Evolutionary conservation across 1,284 basidiomycete species (phyloP).

Genomic region (Marasmius sp.): DNA sequence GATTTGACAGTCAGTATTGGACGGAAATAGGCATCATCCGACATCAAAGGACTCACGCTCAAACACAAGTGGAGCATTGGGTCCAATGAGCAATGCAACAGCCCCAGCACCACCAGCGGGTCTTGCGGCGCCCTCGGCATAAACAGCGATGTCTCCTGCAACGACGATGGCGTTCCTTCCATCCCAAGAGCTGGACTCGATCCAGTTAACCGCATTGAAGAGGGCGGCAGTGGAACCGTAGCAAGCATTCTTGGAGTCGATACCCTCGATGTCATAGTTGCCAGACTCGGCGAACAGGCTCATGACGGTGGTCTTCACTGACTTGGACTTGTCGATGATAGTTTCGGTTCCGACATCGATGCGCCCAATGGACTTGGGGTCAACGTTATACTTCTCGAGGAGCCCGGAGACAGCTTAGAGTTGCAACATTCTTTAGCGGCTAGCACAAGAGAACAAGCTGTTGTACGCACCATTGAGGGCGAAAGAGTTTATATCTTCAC

Average conservation of each 20-base stretch:
- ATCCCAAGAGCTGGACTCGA: slow-evolving; percentile 97
- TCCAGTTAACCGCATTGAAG: slow-evolving; percentile 98
- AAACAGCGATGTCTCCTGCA: slow-evolving; percentile 96
- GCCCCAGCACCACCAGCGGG: slow-evolving; percentile 98
- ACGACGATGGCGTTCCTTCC: slow-evolving; percentile 98
- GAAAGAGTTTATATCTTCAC: slow-evolving; percentile 99
- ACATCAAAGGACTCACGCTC: slow-evolving; percentile 72
- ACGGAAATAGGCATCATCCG: slow-evolving; percentile 3
- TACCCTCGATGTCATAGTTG: slow-evolving; percentile 97
- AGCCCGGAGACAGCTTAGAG: slow-evolving; percentile 78
- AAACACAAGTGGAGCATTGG: slow-evolving; percentile 91
- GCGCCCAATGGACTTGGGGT: slow-evolving; percentile 95
- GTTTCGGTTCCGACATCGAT: slow-evolving; percentile 99
- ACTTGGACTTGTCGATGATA: slow-evolving; percentile 99
- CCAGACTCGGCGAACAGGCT: slow-evolving; percentile 91
- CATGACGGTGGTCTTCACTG: slow-evolving; percentile 98
- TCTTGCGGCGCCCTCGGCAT: slow-evolving; percentile 93
- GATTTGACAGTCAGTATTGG: slow-evolving; percentile 11
- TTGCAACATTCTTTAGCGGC: slow-evolving; percentile 6
- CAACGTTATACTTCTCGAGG: slow-evolving; percentile 93
- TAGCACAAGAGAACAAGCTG: not conserved
- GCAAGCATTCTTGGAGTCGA: slow-evolving; percentile 99
- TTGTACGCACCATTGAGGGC: slow-evolving; percentile 80
- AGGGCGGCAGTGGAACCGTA: slow-evolving; percentile 98
- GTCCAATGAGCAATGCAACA: slow-evolving; percentile 93